Percentiles rank a stretch among this genome's conserved stretches.
Conservation (phyloP, 202 grass and related monocot species). For the Miscanthus sacchariflorus region DNA sequence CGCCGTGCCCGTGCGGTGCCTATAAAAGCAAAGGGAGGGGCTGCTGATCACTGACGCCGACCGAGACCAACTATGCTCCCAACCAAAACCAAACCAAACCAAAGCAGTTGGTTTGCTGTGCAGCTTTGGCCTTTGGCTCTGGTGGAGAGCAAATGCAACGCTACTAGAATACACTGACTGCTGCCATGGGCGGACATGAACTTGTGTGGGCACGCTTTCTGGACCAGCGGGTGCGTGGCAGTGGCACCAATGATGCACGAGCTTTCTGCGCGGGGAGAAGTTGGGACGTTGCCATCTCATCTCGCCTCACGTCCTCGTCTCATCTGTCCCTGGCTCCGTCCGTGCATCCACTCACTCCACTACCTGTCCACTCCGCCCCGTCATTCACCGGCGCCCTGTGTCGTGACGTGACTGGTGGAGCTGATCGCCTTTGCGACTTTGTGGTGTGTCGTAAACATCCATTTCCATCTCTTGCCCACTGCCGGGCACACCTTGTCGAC, state of each 20-base stretch:
- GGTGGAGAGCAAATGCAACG: not conserved
- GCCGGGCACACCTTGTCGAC: not conserved
- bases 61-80: not conserved
- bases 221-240: not conserved
- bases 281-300: conserved; percentile 29
- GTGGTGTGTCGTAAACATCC: not conserved
- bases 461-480: not conserved
- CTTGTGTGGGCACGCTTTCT: not conserved
- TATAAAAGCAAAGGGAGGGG: not conserved
- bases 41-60: not conserved
- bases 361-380: not conserved
- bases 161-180: not conserved
- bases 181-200: not conserved
- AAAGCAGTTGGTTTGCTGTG: not conserved
- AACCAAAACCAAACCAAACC: not conserved
- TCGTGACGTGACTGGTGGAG: not conserved
- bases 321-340: not conserved
- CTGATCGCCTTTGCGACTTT: not conserved
- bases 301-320: not conserved
- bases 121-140: not conserved
- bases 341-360: too few species aligned
- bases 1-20: too few species aligned
- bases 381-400: not conserved
- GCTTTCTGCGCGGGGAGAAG: not conserved
- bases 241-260: not conserved